A percentile compares a stretch with the other conserved stretches of the same genome.
phyloP scores from a whole-genome alignment of 805 yeast species.

The Myxozyma neglecta region DNA sequence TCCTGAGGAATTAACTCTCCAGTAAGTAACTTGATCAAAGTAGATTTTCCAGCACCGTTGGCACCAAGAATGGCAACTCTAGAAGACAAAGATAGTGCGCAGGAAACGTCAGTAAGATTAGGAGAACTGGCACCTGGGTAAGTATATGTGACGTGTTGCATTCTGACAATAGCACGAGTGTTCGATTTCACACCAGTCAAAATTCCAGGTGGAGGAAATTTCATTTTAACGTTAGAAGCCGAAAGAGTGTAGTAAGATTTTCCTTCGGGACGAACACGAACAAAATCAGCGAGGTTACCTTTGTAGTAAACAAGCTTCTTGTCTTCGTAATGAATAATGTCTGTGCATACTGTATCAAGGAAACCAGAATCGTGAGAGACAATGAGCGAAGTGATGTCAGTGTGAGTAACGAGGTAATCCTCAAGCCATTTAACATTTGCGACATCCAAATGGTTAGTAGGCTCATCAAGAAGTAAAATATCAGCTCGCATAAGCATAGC shows the following conservation, averaged over 20 bases:
- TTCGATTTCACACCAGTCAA: slow-evolving; percentile 94
- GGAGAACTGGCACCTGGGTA: slow-evolving; percentile 91
- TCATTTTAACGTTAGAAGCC: slow-evolving; percentile 91
- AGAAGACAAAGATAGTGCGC: slow-evolving; percentile 91
- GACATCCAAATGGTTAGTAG: slow-evolving; percentile 97
- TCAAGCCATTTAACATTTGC: slow-evolving; percentile 90
- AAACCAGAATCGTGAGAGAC: slow-evolving; percentile 98
- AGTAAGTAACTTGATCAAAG: slow-evolving; percentile 87
- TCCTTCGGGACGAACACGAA: slow-evolving; percentile 90
- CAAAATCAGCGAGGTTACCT: slow-evolving; percentile 93
- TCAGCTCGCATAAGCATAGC: slow-evolving; percentile 98
- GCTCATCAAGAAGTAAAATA: slow-evolving; percentile 91
- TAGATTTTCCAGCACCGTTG: slow-evolving; percentile 98
- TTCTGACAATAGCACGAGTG: slow-evolving; percentile 89
- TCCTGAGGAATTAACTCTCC: slow-evolving; percentile 84
- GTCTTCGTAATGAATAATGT: slow-evolving; percentile 93
- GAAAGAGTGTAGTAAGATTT: slow-evolving; percentile 92
- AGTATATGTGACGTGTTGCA: slow-evolving; percentile 79
- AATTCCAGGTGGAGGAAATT: slow-evolving; percentile 97
- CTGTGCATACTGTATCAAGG: slow-evolving; percentile 93
- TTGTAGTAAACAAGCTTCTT: slow-evolving; percentile 92
- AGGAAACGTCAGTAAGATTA: slow-evolving; percentile 73
- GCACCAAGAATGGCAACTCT: slow-evolving; percentile 97
- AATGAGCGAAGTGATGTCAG: slow-evolving; percentile 87
- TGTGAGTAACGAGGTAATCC: slow-evolving; percentile 77